These are phyloP conservation scores for Microdochium nivale DNA, from an alignment of 2,329 filamentous ascomycete species.

Conservation along the genomic window DNA sequence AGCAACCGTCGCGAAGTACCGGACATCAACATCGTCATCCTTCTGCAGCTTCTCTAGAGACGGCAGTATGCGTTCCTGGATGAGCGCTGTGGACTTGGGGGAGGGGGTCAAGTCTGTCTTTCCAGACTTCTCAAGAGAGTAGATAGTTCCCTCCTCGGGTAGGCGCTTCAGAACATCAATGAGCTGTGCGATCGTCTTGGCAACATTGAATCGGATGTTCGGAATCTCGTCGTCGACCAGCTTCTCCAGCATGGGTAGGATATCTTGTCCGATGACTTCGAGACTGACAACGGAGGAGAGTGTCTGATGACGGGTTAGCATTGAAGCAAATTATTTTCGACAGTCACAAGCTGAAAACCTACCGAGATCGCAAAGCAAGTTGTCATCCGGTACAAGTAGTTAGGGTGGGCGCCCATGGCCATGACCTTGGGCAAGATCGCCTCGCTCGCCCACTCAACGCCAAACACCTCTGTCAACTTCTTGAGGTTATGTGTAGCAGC, in stretches of 20 bases:
- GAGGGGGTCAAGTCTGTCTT: conserved; percentile 50
- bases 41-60: conserved; percentile 92
- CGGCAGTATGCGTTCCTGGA: conserved; percentile 78
- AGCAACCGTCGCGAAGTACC: conserved; percentile 93
- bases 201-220: conserved; percentile 99
- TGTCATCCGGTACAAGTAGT: conserved; percentile 99
- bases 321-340: background rate
- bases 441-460: conserved; percentile 93
- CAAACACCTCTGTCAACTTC: conserved; percentile 97
- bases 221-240: conserved; percentile 91
- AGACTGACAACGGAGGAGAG: conserved; percentile 88
- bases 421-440: conserved; percentile 98
- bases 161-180: conserved; percentile 88
- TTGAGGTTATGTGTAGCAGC: conserved; percentile 95
- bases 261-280: conserved; percentile 85
- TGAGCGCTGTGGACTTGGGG: conserved; percentile 66
- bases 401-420: conserved; percentile 95
- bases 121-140: conserved; percentile 74
- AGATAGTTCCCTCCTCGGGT: conserved; percentile 79
- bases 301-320: conserved; percentile 50
- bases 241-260: conserved; percentile 92
- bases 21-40: conserved; percentile 95
- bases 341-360: conserved; percentile 32
- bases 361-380: conserved; percentile 99
- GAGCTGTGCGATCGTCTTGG: conserved; percentile 89